Evolutionary conservation across 805 yeast genomes (phyloP), one percentile per base, ranked within the genome.

Genomic region (Priceomyces haplophilus): DNA sequence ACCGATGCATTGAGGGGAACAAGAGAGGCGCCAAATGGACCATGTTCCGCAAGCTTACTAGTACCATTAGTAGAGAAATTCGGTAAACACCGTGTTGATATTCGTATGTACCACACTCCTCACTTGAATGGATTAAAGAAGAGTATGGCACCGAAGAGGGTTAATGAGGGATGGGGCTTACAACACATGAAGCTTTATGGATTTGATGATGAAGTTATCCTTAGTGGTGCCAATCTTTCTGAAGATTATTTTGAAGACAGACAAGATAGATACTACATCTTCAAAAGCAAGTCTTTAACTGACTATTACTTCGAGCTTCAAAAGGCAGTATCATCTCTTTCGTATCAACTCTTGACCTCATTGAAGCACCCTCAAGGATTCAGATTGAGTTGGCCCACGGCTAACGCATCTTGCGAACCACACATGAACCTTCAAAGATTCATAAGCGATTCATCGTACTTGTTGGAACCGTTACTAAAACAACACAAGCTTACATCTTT

Each of bases 131-230:
- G 95, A 0, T 56, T 87, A 45, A 75, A 78, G 43, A 81, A 82
- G 55, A 51, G 65, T 7, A 36, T 85, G 34, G 73, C 88, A 2
- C 99, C 99, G 0, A 83, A 77, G 45, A 75, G 99, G 48, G 72
- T 91, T 49, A 89, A 90, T 62, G 99, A 93, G 65, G 90, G 95
- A 3, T 78, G 76, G 66, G 99, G 99, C 0, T 73, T 93, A 40
- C 99, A 93, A 62, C 99, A 93, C 59, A 93, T 93, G 98, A 93
- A 93, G 61, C 75, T 93, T 21, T 93, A 93, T 61, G 99, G 99
- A 1, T 82, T 90, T 55, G 99, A 93, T 61, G 80, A 88, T 54
- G 96, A 90, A 57, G 80, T 93, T 33, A 76, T 93, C 15, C 72
- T 93, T 24, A 78, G 86, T 13, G 99, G 98, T 5, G 99, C 99